Evolutionary conservation across 2,329 filamentous ascomycete genomes (phyloP), one percentile per base, ranked within the genome.

Genomic region (Cercospora sp.): DNA sequence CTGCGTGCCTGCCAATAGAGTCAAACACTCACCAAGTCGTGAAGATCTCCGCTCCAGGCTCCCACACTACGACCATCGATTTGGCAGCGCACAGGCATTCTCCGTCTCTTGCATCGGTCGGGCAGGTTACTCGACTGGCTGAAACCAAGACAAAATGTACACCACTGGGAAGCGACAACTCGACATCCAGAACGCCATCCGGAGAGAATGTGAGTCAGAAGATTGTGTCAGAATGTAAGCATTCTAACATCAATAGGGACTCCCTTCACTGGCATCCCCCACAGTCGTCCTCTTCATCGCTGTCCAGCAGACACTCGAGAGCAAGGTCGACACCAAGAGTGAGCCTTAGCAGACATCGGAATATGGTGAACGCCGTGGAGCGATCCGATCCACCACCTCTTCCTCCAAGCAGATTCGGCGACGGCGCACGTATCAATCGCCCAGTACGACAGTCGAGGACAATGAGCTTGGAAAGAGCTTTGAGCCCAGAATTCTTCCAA

Each of bases 51-150:
- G 10, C 33, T 26, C 30, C 33, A 58, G 28, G 48, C 62, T 57
- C 62, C 62, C 18, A 39, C 48, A 51, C 30, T 63, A 13, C 60
- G 60, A 36, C 39, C 60, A 20, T 63, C 60, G 13, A 64, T 64
- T 30, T 58, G 62, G 62, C 48, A 64, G 20, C 62, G 62, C 23
- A 39, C 62, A 12, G 62, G 62, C 30, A 28, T 64, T 9, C 30
- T 64, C 7, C n/a, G 48, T 10, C 30, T 64, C 13, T 39, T 64
- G 51, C 62, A 64, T 31, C 62, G 62, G 7, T 64, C 62, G 13
- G 62, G 62, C 9, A 64, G 31, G 31, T 51, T 64, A 18, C 62
- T 64, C 8, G 62, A 64, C 8, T 45, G 62, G 62, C 30, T 64
- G 9, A 18, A 33, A 18, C 62, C 62, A 18, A 64, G 39, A 39